Evolutionary conservation across 1,284 basidiomycete species (phyloP).

Genomic region (Takashimella tepidaria): DNA sequence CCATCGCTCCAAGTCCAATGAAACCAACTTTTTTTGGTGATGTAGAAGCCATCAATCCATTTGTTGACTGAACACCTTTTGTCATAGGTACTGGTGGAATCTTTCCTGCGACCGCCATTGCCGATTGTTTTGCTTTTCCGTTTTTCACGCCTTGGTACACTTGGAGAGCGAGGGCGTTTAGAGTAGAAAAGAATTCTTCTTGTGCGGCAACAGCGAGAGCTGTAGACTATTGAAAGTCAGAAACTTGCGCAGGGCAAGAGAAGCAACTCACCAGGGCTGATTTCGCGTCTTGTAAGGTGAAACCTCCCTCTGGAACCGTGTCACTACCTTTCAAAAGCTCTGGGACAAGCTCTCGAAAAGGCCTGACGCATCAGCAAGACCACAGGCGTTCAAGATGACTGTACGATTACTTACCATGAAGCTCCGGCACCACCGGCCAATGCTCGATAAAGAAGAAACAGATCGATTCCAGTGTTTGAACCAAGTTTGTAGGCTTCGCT

Average conservation of each 20-base stretch:
- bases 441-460: background rate
- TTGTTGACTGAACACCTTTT: background rate
- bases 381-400: too few species aligned
- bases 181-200: background rate
- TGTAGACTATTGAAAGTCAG: background rate
- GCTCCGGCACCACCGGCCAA: background rate
- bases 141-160: background rate
- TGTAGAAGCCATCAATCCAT: background rate
- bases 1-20: conserved; percentile 19
- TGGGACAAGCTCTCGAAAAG: background rate
- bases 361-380: background rate
- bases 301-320: background rate
- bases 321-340: background rate
- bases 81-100: background rate
- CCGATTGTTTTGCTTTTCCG: background rate
- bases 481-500: background rate
- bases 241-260: too few species aligned
- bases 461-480: background rate
- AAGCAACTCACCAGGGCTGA: background rate
- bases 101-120: background rate
- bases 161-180: background rate
- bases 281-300: background rate
- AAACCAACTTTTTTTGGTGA: conserved; percentile 11
- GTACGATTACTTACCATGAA: background rate
- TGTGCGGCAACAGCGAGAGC: background rate